These are phyloP conservation scores for Apiotrichum laibachii DNA, from an alignment of 1,284 basidiomycete species.

Conservation along the genomic window DNA sequence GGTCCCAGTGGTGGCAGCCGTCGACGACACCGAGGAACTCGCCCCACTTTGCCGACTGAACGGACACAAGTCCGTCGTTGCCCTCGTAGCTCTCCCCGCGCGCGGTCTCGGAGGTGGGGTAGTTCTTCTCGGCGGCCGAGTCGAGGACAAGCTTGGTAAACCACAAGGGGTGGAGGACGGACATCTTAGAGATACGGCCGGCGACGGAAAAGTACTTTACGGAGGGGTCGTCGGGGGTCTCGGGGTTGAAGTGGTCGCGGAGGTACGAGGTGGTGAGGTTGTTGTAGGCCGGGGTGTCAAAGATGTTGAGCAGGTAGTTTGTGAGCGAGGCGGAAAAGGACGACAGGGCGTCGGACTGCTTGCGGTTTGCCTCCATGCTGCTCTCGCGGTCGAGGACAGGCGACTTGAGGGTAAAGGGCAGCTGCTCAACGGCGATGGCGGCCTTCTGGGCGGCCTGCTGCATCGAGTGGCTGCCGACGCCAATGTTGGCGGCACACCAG, in stretches of 20 bases:
- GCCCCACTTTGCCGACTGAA: constrained; percentile 87
- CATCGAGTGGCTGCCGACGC: constrained; percentile 61
- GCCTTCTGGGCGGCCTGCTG: constrained; percentile 26
- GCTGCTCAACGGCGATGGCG: constrained; percentile 28
- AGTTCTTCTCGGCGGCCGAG: constrained; percentile 55
- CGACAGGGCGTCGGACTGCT: constrained; percentile 24
- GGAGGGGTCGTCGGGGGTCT: constrained; percentile 75
- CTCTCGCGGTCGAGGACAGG: constrained; percentile 51
- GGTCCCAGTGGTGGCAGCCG: constrained; percentile 94
- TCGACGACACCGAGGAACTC: constrained; percentile 88
- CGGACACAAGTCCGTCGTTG: constrained; percentile 90
- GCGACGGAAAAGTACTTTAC: constrained; percentile 93
- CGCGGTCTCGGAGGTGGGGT: constrained; percentile 60
- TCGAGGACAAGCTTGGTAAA: constrained; percentile 92
- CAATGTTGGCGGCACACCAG: constrained; percentile 91
- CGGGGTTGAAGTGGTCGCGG: constrained; percentile 83
- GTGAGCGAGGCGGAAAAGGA: constrained; percentile 58
- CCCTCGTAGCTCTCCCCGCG: constrained; percentile 64
- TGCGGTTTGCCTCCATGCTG: constrained; percentile 14
- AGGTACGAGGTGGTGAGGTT: constrained; percentile 88
- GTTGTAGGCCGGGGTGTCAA: constrained; percentile 96
- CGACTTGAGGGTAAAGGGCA: constrained; percentile 55
- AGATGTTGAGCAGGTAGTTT: constrained; percentile 79
- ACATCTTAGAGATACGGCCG: constrained; percentile 67
- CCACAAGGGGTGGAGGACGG: constrained; percentile 91